A percentile compares a stretch with the other conserved stretches of the same genome.
These are phyloP conservation scores for Erodium moschatum DNA, from an alignment of 441 rosid species.

Conservation along the genomic window DNA sequence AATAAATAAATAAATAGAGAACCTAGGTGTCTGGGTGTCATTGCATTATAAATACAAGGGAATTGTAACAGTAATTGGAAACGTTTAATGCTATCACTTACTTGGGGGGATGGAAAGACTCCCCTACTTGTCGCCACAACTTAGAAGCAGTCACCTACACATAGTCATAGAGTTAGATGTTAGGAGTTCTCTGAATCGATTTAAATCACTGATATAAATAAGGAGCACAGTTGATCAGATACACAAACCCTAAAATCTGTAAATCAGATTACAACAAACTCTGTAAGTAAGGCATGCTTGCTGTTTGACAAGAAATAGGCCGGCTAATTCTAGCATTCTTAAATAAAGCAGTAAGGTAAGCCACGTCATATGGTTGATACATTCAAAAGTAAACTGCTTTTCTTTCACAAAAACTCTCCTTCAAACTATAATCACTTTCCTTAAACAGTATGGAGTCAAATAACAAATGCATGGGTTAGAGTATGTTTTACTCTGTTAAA, in stretches of 20 bases:
- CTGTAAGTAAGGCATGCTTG: not conserved
- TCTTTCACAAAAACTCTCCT: not conserved
- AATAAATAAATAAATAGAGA: not conserved
- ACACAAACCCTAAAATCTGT: slow-evolving; percentile 6
- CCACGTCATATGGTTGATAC: not conserved
- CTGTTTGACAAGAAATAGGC: not conserved
- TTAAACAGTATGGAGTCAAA: not conserved
- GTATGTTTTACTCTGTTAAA: not conserved
- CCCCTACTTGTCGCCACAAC: slow-evolving; percentile 95
- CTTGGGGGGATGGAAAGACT: slow-evolving; percentile 94
- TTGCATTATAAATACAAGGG: not conserved
- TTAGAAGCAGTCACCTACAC: slow-evolving; percentile 76
- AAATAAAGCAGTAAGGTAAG: not conserved
- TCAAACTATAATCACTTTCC: not conserved
- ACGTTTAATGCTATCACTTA: slow-evolving; percentile 27
- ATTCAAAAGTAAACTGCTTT: not conserved
- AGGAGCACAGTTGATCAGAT: not conserved
- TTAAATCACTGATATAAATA: not conserved
- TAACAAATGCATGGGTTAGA: not conserved
- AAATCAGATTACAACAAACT: not conserved
- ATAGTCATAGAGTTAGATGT: slow-evolving; percentile 16
- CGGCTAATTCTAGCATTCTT: not conserved
- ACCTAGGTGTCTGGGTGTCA: not conserved
- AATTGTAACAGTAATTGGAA: not conserved
- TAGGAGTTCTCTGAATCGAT: not conserved